These are phyloP conservation scores for Alternaria conjuncta DNA, from an alignment of 2,329 filamentous ascomycete genomes.

Conservation along the genomic window DNA sequence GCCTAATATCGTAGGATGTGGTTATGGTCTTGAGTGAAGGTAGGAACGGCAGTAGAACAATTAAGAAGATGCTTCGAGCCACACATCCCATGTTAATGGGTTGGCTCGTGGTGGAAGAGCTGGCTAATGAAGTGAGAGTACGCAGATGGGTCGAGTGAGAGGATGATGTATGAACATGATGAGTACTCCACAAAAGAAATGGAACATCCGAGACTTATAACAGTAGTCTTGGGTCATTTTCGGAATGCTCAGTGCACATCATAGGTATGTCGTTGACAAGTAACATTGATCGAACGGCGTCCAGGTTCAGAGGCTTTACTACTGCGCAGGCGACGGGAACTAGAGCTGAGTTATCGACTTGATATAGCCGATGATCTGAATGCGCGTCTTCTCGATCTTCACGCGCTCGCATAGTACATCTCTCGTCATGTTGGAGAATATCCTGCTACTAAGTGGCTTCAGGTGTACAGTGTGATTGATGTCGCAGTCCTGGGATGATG, in stretches of 20 bases:
- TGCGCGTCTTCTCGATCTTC: not conserved
- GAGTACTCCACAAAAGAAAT: no score
- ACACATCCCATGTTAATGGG: no score
- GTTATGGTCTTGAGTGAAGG: not conserved
- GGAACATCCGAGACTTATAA: no score
- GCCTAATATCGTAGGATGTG: fast-evolving
- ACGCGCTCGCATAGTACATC: fast-evolving
- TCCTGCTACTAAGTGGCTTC: not conserved
- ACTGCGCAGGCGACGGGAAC: not conserved
- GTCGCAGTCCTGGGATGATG: fast-evolving
- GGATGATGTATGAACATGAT: not conserved
- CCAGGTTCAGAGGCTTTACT: not conserved
- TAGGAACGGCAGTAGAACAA: fast-evolving
- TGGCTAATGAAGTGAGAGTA: not conserved
- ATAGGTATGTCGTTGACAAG: fast-evolving
- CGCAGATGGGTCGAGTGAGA: fast-evolving
- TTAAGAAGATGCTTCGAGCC: not conserved
- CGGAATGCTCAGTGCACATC: fast-evolving
- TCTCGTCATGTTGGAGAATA: not conserved
- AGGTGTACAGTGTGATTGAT: not conserved
- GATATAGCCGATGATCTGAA: no score
- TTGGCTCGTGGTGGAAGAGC: no score
- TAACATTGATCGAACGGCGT: fast-evolving
- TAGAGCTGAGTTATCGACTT: no score
- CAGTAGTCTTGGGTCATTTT: no score